A percentile compares a stretch with the other conserved stretches of the same genome.
Evolutionary conservation across 495 filamentous ascomycete genomes (phyloP).

Genomic region (Hyaloscypha bicolor): DNA sequence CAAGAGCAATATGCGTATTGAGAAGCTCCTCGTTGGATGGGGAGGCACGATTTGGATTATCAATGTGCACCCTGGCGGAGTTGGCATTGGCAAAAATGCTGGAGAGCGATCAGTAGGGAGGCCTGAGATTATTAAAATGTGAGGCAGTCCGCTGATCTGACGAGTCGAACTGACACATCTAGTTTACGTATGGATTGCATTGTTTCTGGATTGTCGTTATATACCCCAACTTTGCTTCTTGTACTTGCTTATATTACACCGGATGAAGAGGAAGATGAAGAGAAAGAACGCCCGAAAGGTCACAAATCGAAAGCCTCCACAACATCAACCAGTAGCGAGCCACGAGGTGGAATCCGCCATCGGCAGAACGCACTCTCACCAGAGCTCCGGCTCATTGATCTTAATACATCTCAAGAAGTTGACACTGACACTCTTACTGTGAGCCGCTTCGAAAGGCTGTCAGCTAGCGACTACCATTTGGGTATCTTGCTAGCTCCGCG

Average conservation of each 20-base stretch:
- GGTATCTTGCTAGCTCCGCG: slow-evolving; percentile 77
- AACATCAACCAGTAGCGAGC: slow-evolving; percentile 51
- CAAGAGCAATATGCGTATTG: slow-evolving; percentile 51
- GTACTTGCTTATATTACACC: slow-evolving; percentile 85
- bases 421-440: slow-evolving; percentile 80
- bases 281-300: slow-evolving; percentile 20
- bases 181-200: slow-evolving; percentile 95
- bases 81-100: slow-evolving; percentile 65
- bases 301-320: slow-evolving; percentile 40
- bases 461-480: slow-evolving; percentile 92
- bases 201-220: slow-evolving; percentile 94
- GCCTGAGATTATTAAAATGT: slow-evolving; percentile 91
- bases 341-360: slow-evolving; percentile 61
- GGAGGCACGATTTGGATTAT: slow-evolving; percentile 95
- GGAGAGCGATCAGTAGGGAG: slow-evolving; percentile 74
- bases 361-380: slow-evolving; percentile 78
- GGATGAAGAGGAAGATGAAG: slow-evolving; percentile 40
- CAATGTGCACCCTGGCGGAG: slow-evolving; percentile 79
- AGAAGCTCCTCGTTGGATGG: slow-evolving; percentile 92
- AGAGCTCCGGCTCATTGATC: slow-evolving; percentile 87
- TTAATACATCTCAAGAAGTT: slow-evolving; percentile 75
- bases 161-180: slow-evolving; percentile 33
- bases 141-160: slow-evolving; percentile 39
- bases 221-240: slow-evolving; percentile 87
- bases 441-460: slow-evolving; percentile 80